Evolutionary conservation across 768 basidiomycete species (phyloP).

Genomic region (Nidula microcarpa): DNA sequence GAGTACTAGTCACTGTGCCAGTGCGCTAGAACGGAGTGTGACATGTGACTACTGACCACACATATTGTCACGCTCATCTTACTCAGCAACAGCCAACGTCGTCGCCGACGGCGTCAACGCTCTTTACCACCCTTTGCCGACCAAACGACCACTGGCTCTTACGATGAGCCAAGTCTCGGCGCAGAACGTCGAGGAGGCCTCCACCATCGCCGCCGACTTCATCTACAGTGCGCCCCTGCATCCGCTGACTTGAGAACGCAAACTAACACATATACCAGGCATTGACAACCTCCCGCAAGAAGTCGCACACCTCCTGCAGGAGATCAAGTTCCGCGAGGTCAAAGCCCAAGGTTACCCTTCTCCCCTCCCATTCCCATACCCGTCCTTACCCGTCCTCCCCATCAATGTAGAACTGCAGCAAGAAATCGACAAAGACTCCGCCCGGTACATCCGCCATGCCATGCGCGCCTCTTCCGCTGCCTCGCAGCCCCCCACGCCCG

Average conservation of each 20-base stretch:
- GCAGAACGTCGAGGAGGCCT: constrained; percentile 46
- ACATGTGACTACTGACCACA: too few species aligned
- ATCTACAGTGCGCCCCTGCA: constrained; percentile 41
- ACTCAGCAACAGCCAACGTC: too few species aligned
- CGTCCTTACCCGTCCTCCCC: neutral
- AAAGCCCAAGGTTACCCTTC: constrained; percentile 34
- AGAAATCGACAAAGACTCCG: constrained; percentile 46
- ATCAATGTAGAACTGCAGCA: constrained; percentile 37
- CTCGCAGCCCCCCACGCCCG: constrained; percentile 14
- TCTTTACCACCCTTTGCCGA: too few species aligned
- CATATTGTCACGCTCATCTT: too few species aligned
- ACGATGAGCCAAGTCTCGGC: neutral
- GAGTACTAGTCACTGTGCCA: too few species aligned
- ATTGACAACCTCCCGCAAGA: constrained; percentile 54
- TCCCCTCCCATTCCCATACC: neutral
- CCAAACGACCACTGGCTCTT: too few species aligned
- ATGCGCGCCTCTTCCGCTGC: constrained; percentile 24
- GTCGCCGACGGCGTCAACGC: too few species aligned
- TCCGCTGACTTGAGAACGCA: neutral
- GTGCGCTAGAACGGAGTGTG: too few species aligned
- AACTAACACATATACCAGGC: constrained; percentile 21
- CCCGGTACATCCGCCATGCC: constrained; percentile 47
- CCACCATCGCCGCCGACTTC: constrained; percentile 51
- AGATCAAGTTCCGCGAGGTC: constrained; percentile 45
- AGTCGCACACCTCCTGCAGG: constrained; percentile 47